Evolutionary conservation across 257 asterid species (phyloP), one percentile per base, ranked within the genome.

Genomic region (Penstemon newberryi): DNA sequence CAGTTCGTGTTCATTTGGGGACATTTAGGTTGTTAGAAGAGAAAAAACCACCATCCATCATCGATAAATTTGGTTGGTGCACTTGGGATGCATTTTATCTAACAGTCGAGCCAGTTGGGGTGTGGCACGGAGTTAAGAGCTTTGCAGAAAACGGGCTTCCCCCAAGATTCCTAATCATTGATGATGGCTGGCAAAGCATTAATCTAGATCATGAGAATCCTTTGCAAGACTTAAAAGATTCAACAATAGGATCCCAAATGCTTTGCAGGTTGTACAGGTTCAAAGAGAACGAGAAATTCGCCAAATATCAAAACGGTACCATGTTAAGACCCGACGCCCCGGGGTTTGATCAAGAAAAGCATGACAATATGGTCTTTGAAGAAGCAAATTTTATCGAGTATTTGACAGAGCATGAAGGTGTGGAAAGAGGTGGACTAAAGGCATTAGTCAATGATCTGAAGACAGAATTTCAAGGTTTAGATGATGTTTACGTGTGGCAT

Each of bases 131-230:
- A 8, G 74, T 82, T 1, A 73, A 70, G 63, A 71, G 72, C 68
- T 47, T 79, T 0, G 58, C 59, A 0, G 80, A 82, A 52, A 65
- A 66, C 8, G 76, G 78, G 49, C 1, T 70, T 74, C 77, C 84
- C 0, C 84, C 84, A 3, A 65, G 46, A 39, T 73, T 82, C 64
- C 13, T 82, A 44, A 70, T 82, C 77, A 78, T 82, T 4, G 87
- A 82, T 37, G 87, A 82, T 41, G 87, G 87, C 3, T 82, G 87
- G 86, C 86, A 81, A 61, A 78, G 83, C 76, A 78, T 82, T 57
- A 78, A 78, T 72, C 70, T 74, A 76, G 86, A 82, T 40, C 78
- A 73, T 5, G 84, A 82, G 73, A 75, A 75, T 56, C 88, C 88
- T 0, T 10, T 52, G 0, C 66, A 50, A 42, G 86, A 83, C 59